Base-by-base conservation (phyloP, 2,329 filamentous ascomycete genomes). In the Nothopassalora personata region DNA sequence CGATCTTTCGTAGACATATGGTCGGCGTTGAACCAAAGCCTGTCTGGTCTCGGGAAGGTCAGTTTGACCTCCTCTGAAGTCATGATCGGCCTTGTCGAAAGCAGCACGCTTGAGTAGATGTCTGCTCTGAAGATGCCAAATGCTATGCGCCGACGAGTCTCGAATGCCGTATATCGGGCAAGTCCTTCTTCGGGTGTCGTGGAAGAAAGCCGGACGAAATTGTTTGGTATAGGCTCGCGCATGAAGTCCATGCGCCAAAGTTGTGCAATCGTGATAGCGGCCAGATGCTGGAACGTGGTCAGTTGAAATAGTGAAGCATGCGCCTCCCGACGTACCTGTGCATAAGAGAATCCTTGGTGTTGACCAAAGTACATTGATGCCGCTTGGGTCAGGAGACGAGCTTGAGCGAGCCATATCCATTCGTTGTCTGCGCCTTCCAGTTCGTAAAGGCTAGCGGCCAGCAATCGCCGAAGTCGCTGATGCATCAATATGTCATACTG, bases 331-430 rank as follows among this genome's bases (percentile, higher is more conserved):
- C 57, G 10, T 46, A 55, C 57, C 53, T 59, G 61, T 30, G 62
- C 60, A 31, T 61, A 61, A 31, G 57, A 60, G 33, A 62, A 64
- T 46, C 59, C 59, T 52, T 61, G 59, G n/a, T 61, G 57, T 30
- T 64, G 62, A 9, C 60, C 62, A 52, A 64, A 64, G 54, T 64
- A 64, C 15, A 64, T 36, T 28, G 60, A 57, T 34, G 62, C 56
- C 2, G 60, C 56, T 39, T 64, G 62, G 3, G 59, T 64, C 23
- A 64, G 50, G 18, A 62, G 43, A 5, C 60, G 50, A 34, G 62
- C 56, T 49, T 64, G 62, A 9, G 57, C 62, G 8, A 62, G 50
- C 60, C 60, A 62, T 11, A 62, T 55, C 19, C 60, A 31, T 5
- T 50, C 58, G 19, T 60, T 53, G 8, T 60, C 60, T 8, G 57